Percentiles rank a stretch among this genome's conserved stretches.
phyloP scores from a whole-genome alignment of 345 rosid species.

The Aegle marmelos region DNA sequence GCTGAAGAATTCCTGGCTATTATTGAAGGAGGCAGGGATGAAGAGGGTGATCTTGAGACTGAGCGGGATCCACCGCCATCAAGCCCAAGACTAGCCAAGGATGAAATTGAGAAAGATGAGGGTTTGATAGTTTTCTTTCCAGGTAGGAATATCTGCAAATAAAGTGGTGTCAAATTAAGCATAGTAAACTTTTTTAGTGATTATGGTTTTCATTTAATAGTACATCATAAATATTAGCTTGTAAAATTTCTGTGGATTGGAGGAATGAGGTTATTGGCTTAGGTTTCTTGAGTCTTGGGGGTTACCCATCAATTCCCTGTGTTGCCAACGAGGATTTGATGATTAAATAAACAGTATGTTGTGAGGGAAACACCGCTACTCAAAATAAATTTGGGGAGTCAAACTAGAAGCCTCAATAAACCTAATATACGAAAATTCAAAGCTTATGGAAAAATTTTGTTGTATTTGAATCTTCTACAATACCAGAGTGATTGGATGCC shows the following conservation, averaged over 20 bases:
- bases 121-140: slow-evolving; percentile 95
- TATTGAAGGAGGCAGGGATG: slow-evolving; percentile 69
- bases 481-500: neutral
- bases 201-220: neutral
- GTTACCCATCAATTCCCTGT: neutral
- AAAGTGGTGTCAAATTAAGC: neutral
- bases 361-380: neutral
- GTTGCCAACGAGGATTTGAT: neutral
- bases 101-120: slow-evolving; percentile 57
- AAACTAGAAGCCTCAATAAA: neutral
- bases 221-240: neutral
- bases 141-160: slow-evolving; percentile 41
- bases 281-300: neutral
- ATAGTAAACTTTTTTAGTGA: neutral
- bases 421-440: neutral
- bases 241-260: neutral
- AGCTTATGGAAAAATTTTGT: neutral
- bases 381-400: neutral
- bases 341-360: neutral
- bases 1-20: slow-evolving; percentile 82
- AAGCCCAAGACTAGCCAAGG: slow-evolving; percentile 45
- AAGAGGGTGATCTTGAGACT: slow-evolving; percentile 82
- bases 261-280: neutral
- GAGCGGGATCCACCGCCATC: slow-evolving; percentile 46
- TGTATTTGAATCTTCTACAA: neutral